Evolutionary conservation across 1,284 basidiomycete species (phyloP).

Genomic region (Golubevia sp.): DNA sequence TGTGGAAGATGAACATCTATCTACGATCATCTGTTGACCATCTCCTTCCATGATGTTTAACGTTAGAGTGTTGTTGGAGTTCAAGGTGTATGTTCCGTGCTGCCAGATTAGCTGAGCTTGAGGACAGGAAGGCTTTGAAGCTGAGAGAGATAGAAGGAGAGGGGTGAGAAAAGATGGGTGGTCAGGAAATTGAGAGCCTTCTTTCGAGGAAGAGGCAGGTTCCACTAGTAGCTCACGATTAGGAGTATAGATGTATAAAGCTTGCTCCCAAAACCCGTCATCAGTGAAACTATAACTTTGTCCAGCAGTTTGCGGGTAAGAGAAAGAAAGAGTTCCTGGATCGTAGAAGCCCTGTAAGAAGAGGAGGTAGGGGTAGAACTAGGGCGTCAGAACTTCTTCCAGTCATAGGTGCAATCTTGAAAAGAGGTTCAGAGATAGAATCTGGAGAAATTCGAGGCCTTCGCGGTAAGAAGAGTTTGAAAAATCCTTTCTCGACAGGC

Average conservation of each 20-base stretch:
- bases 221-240: constrained; percentile 21
- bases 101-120: constrained; percentile 54
- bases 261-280: constrained; percentile 49
- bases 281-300: constrained; percentile 55
- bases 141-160: too few species aligned
- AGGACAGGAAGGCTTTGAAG: constrained; percentile 24
- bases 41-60: constrained; percentile 40
- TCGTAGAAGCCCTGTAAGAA: constrained; percentile 42
- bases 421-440: too few species aligned
- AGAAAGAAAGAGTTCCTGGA: constrained; percentile 46
- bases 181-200: too few species aligned
- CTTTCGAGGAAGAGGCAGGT: too few species aligned
- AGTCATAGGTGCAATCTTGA: too few species aligned
- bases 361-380: background rate
- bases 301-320: constrained; percentile 34
- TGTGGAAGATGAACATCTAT: constrained; percentile 10
- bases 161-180: too few species aligned
- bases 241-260: constrained; percentile 36
- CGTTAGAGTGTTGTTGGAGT: constrained; percentile 41
- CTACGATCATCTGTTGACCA: constrained; percentile 21
- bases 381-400: too few species aligned
- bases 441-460: too few species aligned
- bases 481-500: too few species aligned
- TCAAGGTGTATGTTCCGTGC: constrained; percentile 47
- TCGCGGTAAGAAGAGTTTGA: too few species aligned